Conservation (phyloP, 208 protist species). For the Wallacemonas sp. region DNA sequence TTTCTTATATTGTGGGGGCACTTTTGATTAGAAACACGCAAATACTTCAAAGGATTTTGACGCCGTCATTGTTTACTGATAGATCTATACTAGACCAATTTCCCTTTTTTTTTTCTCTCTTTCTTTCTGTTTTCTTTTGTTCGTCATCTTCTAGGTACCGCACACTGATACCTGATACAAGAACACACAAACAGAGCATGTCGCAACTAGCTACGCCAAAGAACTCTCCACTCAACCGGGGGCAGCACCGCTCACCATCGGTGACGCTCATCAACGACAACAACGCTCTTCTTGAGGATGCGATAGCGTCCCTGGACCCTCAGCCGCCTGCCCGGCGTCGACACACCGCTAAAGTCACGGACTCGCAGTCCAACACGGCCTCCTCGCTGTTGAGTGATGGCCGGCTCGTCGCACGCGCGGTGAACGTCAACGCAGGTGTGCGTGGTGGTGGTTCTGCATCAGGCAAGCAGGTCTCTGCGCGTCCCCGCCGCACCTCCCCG, state of each 20-base stretch:
- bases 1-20: too few relatives aligned
- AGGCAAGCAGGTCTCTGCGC: too few relatives aligned
- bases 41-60: too few relatives aligned
- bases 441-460: too few relatives aligned
- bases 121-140: background rate
- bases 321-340: slow-evolving; percentile 4
- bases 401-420: background rate
- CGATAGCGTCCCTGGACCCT: slow-evolving; percentile 1
- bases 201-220: background rate
- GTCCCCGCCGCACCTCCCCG: too few relatives aligned
- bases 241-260: background rate
- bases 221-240: background rate
- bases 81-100: too few relatives aligned
- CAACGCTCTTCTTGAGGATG: background rate
- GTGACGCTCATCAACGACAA: slow-evolving; percentile 11
- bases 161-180: too few relatives aligned
- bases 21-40: too few relatives aligned
- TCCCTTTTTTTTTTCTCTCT: too few relatives aligned
- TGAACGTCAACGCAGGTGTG: background rate
- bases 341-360: slow-evolving; percentile 1
- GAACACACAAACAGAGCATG: too few relatives aligned
- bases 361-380: background rate
- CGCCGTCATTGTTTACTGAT: too few relatives aligned
- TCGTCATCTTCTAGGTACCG: background rate
- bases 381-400: background rate